Evolutionary conservation across 768 basidiomycete species (phyloP).

Genomic region (Phylloporus rhodoxanthus): DNA sequence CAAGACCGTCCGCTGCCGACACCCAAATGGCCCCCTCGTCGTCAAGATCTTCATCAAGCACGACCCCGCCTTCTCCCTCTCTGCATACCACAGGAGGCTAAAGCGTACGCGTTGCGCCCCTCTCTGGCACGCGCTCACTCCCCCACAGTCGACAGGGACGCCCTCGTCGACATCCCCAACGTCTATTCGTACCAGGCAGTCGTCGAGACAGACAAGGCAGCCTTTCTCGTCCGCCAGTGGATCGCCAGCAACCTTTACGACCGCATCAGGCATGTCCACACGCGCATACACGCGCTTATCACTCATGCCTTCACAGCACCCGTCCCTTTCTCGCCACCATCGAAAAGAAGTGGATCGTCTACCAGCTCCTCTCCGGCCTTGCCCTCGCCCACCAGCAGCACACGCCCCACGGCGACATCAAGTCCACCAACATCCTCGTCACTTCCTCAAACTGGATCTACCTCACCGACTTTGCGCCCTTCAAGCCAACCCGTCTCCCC

Average conservation of each 20-base stretch:
- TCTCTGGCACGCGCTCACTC: background rate
- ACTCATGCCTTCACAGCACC: slow-evolving; percentile 50
- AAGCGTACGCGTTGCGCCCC: slow-evolving; percentile 47
- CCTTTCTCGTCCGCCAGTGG: slow-evolving; percentile 94
- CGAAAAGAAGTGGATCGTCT: slow-evolving; percentile 98
- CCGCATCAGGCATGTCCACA: slow-evolving; percentile 76
- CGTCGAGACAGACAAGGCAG: slow-evolving; percentile 93
- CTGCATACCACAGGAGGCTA: slow-evolving; percentile 67
- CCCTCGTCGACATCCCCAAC: slow-evolving; percentile 78
- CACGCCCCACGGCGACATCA: slow-evolving; percentile 96
- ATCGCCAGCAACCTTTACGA: slow-evolving; percentile 92
- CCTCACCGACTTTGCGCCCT: slow-evolving; percentile 89
- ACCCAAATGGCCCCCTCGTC: slow-evolving; percentile 76
- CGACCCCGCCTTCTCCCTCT: slow-evolving; percentile 75
- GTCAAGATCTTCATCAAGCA: slow-evolving; percentile 96
- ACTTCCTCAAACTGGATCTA: slow-evolving; percentile 96
- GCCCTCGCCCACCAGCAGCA: slow-evolving; percentile 78
- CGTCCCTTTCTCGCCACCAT: slow-evolving; percentile 87
- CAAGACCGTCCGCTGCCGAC: slow-evolving; percentile 85
- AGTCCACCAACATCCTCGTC: slow-evolving; percentile 93
- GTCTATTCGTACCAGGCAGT: slow-evolving; percentile 85
- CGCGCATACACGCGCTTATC: background rate
- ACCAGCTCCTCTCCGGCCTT: slow-evolving; percentile 83
- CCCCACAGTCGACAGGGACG: slow-evolving; percentile 73
- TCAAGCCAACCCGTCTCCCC: slow-evolving; percentile 93